Base-by-base conservation (phyloP, 2,329 filamentous ascomycete species). In the Aspergillus sp. region DNA sequence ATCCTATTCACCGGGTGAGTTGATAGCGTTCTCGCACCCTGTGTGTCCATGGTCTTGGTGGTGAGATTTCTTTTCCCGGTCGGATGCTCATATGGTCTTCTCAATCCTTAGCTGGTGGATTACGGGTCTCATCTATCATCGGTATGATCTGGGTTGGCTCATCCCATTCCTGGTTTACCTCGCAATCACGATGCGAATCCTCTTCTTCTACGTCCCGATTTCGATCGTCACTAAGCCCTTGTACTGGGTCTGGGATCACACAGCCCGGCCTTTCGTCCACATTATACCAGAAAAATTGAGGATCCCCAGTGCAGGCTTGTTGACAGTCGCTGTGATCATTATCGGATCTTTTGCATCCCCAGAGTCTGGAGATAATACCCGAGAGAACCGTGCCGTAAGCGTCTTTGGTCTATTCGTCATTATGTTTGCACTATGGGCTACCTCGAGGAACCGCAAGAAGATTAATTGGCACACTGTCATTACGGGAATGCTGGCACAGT, bases 401-500 rank as follows among this genome's bases (percentile, higher is more conserved):
- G 72, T 95, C 9, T 85, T 93, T 47, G 90, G 90, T 26, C 73
- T 95, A 12, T 54, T 77, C 4, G 78, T 95, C 44, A 84, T 91
- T 65, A 71, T 95, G 52, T 70, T 68, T 45, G 45, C 66, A 1
- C 81, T 95, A 53, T 93, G 79, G 67, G 58, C 61, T 10, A 93
- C 88, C 1, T 95, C 89, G 33, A 78, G 73, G 45, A 76, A 90
- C 64, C 79, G 86, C 53, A 81, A 69, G 53, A 74, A 67, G 51
- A 70, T 73, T 39, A 50, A 66, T 28, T 90, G 84, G 85, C 84
- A 86, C 59, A 87, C 86, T 1, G 86, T 96, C 54, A 88, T 95
- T 48, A 87, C 86, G 32, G 90, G 90, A 47, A 93, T 95, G 85
- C 74, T 95, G 34, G 75, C 84, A 8, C 90, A 96, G 67, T 96